Conservation (phyloP, 2,329 filamentous ascomycete species). For the Curvularia lunata region DNA sequence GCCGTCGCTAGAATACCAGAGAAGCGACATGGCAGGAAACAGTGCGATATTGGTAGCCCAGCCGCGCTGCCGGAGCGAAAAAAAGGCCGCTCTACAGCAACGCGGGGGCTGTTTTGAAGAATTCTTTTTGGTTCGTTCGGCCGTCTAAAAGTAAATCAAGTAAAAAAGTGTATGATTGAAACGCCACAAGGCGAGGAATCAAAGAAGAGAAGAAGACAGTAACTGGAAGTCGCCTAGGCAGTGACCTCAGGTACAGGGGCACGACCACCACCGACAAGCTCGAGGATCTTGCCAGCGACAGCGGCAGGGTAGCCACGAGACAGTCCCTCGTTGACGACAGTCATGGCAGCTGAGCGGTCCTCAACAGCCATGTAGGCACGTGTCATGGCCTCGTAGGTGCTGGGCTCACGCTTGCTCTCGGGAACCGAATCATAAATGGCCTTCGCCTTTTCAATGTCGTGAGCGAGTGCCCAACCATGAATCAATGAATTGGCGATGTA, state of each 20-base stretch:
- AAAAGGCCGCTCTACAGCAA: slow-evolving; percentile 7
- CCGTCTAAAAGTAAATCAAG: slow-evolving; percentile 24
- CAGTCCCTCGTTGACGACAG: slow-evolving; percentile 87
- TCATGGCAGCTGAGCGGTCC: slow-evolving; percentile 76
- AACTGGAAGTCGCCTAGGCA: slow-evolving; percentile 15
- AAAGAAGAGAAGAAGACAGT: slow-evolving; percentile 14
- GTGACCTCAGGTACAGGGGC: slow-evolving; percentile 28
- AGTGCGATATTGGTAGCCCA: slow-evolving; percentile 20
- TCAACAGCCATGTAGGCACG: slow-evolving; percentile 87
- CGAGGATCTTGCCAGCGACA: slow-evolving; percentile 91
- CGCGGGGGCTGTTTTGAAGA: slow-evolving; percentile 26
- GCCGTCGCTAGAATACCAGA: slow-evolving; percentile 30
- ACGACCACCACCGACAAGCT: slow-evolving; percentile 67
- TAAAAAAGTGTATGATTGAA: slow-evolving; percentile 21
- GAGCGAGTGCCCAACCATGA: slow-evolving; percentile 90
- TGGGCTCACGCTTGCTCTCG: slow-evolving; percentile 83
- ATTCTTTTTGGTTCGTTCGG: slow-evolving; percentile 21
- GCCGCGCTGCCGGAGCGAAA: slow-evolving; percentile 23
- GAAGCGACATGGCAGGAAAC: slow-evolving; percentile 26
- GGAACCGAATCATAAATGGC: slow-evolving; percentile 80
- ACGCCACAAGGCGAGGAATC: slow-evolving; percentile 2
- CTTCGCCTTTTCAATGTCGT: slow-evolving; percentile 79
- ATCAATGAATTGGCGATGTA: slow-evolving; percentile 99
- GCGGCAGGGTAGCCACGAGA: slow-evolving; percentile 88
- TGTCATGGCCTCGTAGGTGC: slow-evolving; percentile 99